A percentile compares a stretch with the other conserved stretches of the same genome.
Evolutionary conservation across 2,329 filamentous ascomycete genomes (phyloP).

Genomic region (Ceratocystis albifundus): DNA sequence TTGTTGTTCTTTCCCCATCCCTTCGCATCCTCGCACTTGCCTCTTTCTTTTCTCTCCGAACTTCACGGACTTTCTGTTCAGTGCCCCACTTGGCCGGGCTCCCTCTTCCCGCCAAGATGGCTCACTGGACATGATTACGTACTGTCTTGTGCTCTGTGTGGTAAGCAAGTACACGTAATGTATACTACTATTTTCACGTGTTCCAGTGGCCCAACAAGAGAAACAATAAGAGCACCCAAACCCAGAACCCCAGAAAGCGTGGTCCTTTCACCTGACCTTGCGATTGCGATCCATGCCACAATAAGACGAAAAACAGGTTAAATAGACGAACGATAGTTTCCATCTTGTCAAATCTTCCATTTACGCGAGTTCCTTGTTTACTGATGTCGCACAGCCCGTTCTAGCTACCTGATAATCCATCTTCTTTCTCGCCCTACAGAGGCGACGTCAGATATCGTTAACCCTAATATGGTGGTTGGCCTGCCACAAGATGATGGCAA

Average conservation of each 20-base stretch:
- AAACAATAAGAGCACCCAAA: not conserved
- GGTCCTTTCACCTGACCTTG: not conserved
- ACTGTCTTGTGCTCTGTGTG: too few relatives aligned
- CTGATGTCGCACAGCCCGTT: not conserved
- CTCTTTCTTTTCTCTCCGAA: not conserved
- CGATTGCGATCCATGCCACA: not conserved
- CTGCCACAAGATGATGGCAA: too few relatives aligned
- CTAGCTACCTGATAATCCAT: not conserved
- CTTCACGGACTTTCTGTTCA: not conserved
- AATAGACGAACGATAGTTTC: not conserved
- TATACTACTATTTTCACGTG: not conserved
- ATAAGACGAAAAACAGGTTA: not conserved
- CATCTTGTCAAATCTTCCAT: not conserved
- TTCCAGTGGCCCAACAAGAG: not conserved
- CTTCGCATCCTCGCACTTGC: not conserved
- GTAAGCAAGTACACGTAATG: too few relatives aligned
- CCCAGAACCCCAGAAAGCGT: not conserved
- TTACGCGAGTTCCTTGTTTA: not conserved
- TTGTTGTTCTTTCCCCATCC: not conserved
- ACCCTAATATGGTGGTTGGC: not conserved
- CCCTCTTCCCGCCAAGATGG: not conserved
- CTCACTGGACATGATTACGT: not conserved
- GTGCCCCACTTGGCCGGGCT: not conserved
- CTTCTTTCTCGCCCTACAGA: not conserved
- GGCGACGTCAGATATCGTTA: not conserved